Evolutionary conservation across 2,329 filamentous ascomycete species (phyloP).

Genomic region (Colletotrichum sp.): DNA sequence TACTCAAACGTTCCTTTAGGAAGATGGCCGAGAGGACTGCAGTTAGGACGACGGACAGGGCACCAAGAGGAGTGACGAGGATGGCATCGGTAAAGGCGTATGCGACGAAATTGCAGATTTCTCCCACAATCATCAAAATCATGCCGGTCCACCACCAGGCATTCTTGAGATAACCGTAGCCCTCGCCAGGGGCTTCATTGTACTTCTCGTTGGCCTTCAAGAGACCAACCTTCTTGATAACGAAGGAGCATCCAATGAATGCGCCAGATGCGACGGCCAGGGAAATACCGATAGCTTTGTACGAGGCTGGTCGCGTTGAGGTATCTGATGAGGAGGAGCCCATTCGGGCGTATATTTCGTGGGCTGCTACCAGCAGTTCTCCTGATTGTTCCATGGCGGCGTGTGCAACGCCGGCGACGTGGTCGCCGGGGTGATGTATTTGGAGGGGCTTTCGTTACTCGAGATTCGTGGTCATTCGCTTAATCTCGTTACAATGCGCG

Average conservation of each 20-base stretch:
- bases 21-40: slow-evolving; percentile 93
- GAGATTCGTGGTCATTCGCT: slow-evolving; percentile 9
- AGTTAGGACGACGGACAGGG: slow-evolving; percentile 89
- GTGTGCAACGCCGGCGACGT: not conserved
- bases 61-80: slow-evolving; percentile 89
- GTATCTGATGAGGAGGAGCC: slow-evolving; percentile 20
- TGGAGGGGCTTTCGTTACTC: not conserved
- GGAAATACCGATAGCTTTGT: slow-evolving; percentile 86
- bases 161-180: slow-evolving; percentile 97
- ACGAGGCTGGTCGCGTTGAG: slow-evolving; percentile 55
- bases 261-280: slow-evolving; percentile 86
- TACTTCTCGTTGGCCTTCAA: slow-evolving; percentile 95
- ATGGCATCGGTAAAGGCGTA: slow-evolving; percentile 98
- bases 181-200: slow-evolving; percentile 92
- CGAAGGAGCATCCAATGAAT: slow-evolving; percentile 95
- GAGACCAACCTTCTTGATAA: slow-evolving; percentile 91
- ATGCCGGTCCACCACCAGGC: slow-evolving; percentile 94
- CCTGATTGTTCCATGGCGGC: slow-evolving; percentile 14
- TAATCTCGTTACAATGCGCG: not conserved
- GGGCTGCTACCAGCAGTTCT: slow-evolving; percentile 11
- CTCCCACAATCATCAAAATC: slow-evolving; percentile 95
- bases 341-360: slow-evolving; percentile 20
- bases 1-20: slow-evolving; percentile 91
- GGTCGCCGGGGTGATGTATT: slow-evolving; percentile 15
- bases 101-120: slow-evolving; percentile 96